These are phyloP conservation scores for Umbelopsis isabellina DNA, from an alignment of 192 early-diverging fungal species.

Conservation along the genomic window DNA sequence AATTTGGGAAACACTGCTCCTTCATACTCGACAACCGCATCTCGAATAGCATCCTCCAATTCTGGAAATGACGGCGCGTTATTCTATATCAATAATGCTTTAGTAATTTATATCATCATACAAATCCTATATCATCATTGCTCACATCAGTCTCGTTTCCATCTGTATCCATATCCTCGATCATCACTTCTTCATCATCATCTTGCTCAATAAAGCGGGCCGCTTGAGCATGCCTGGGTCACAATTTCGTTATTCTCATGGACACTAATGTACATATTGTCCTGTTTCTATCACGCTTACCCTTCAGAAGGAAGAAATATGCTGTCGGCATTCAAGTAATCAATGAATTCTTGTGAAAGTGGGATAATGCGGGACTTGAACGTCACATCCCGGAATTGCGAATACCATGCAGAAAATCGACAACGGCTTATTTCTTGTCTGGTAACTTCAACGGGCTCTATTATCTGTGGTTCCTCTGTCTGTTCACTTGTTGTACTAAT, in stretches of 20 bases:
- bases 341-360: conserved; percentile 76
- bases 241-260: not conserved
- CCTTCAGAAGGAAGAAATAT: conserved; percentile 78
- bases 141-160: conserved; percentile 29
- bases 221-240: conserved; percentile 34
- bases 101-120: not conserved
- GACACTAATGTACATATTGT: not conserved
- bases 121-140: not conserved
- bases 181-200: conserved; percentile 30
- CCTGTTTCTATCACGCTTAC: conserved; percentile 35
- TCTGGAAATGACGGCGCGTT: conserved; percentile 68
- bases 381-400: conserved; percentile 59
- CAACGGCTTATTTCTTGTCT: conserved; percentile 70
- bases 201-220: conserved; percentile 37
- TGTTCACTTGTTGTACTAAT: not conserved
- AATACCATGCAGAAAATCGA: conserved; percentile 81
- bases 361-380: conserved; percentile 79
- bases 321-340: conserved; percentile 86
- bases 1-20: conserved; percentile 92
- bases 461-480: not conserved
- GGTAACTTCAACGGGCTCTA: conserved; percentile 48
- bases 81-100: conserved; percentile 67
- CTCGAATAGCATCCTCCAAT: conserved; percentile 63
- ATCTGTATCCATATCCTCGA: conserved; percentile 36
- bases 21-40: conserved; percentile 70